These are phyloP conservation scores for Exophiala alcalophila DNA, from an alignment of 2,329 filamentous ascomycete genomes.

Conservation along the genomic window DNA sequence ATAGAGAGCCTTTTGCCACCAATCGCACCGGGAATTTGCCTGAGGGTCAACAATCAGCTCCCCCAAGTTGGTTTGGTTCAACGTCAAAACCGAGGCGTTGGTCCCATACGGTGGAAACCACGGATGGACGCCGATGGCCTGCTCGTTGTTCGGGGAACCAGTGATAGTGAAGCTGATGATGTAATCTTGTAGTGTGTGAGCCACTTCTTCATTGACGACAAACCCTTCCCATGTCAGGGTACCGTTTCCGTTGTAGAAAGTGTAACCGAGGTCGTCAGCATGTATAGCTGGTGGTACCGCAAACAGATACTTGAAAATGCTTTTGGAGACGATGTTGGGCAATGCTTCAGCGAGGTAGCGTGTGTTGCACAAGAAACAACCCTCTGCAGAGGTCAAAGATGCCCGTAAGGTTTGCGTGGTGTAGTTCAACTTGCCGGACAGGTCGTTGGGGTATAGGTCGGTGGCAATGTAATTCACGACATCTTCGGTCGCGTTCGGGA, in stretches of 20 bases:
- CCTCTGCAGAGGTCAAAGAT: slow-evolving; percentile 43
- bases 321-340: slow-evolving; percentile 40
- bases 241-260: slow-evolving; percentile 46
- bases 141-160: slow-evolving; percentile 32
- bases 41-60: slow-evolving; percentile 43
- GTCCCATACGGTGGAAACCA: slow-evolving; percentile 48
- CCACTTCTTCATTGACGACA: slow-evolving; percentile 32
- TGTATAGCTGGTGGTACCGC: slow-evolving; percentile 53
- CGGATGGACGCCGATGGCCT: slow-evolving; percentile 27
- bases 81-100: slow-evolving; percentile 43
- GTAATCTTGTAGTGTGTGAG: slow-evolving; percentile 38
- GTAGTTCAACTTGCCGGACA: slow-evolving; percentile 49
- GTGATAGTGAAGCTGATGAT: slow-evolving; percentile 37
- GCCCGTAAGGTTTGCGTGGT: slow-evolving; percentile 44
- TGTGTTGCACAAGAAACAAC: slow-evolving; percentile 52
- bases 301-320: slow-evolving; percentile 53
- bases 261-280: slow-evolving; percentile 51
- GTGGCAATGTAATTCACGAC: slow-evolving; percentile 45
- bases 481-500: slow-evolving; percentile 30
- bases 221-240: slow-evolving; percentile 36
- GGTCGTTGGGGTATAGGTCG: slow-evolving; percentile 51
- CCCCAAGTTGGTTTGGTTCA: slow-evolving; percentile 44
- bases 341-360: slow-evolving; percentile 51
- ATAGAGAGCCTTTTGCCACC: slow-evolving; percentile 53
- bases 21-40: slow-evolving; percentile 49